These are phyloP conservation scores for Phialophora tarda DNA, from an alignment of 2,329 filamentous ascomycete species.

Conservation along the genomic window DNA sequence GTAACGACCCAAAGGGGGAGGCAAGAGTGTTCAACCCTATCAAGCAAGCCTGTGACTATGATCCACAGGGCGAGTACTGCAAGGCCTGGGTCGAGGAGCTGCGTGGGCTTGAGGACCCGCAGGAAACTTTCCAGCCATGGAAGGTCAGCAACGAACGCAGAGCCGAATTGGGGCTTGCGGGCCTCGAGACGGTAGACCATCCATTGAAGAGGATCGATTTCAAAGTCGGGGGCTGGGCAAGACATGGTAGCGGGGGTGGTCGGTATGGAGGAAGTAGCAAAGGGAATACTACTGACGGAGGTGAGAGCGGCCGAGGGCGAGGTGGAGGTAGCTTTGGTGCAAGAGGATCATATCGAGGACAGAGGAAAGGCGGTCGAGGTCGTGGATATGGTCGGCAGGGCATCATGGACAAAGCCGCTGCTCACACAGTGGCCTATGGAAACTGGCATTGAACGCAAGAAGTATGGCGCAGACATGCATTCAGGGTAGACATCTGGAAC, in stretches of 20 bases:
- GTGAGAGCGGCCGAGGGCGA: conserved; percentile 32
- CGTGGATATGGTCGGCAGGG: conserved; percentile 29
- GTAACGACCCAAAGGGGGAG: conserved; percentile 75
- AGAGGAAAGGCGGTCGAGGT: conserved; percentile 28
- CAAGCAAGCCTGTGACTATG: conserved; percentile 80
- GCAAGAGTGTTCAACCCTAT: conserved; percentile 80
- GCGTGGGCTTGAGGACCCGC: conserved; percentile 53
- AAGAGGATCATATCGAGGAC: conserved; percentile 33
- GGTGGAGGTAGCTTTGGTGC: conserved; percentile 28
- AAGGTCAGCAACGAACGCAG: conserved; percentile 66
- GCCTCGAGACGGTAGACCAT: conserved; percentile 68
- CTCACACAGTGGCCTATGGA: not conserved
- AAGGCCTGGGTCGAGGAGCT: conserved; percentile 76
- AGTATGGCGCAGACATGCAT: not conserved
- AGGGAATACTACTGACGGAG: conserved; percentile 27
- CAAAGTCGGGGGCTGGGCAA: conserved; percentile 55
- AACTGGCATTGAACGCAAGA: not conserved
- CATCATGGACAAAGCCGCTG: conserved; percentile 29
- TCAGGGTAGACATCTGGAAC: not conserved
- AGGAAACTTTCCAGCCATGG: conserved; percentile 72
- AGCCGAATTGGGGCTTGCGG: conserved; percentile 60
- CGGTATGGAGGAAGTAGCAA: conserved; percentile 38
- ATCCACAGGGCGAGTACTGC: conserved; percentile 71
- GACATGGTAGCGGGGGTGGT: conserved; percentile 44
- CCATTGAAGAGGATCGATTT: conserved; percentile 72